Evolutionary conservation across 2,329 filamentous ascomycete species (phyloP), one percentile per base, ranked within the genome.

Genomic region (Fusarium chaquense): DNA sequence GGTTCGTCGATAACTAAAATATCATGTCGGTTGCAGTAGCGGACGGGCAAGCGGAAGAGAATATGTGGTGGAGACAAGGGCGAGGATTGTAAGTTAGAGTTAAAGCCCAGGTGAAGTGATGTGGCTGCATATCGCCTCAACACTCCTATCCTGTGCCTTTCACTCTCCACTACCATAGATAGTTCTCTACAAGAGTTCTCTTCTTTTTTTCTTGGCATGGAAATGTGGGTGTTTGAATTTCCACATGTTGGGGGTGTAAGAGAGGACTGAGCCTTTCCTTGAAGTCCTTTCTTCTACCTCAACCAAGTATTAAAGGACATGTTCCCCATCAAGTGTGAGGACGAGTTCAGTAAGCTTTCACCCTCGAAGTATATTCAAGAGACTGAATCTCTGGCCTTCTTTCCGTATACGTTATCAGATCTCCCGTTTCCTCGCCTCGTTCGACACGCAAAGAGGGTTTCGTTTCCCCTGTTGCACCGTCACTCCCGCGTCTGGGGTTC

Each of bases 31-130:
- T 54, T 65, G 49, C 43, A 69, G 58, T 50, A 56, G 59, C 54
- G 64, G 69, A 70, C 59, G 73, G 69, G 62, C 59, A 64, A 72
- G 68, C 38, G 71, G 72, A 72, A 56, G 44, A 41, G n/a, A 40
- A 62, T 52, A 62, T 56, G 28, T 57, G 28, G n/a, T 60, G 60
- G 35, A 51, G 57, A 45, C 47, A 41, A 47, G 58, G 49, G 13
- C 22, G 35, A 36, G 24, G 32, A n/a, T 41, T 40, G 33, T 52
- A 30, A 41, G 33, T 52, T 15, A 22, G 4, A 30, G 24, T 20
- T 7, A 12, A 41, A 52, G 49, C 13, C 18, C n/a, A 40, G 49
- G 33, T 51, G 33, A 28, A 6, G 49, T 28, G 40, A 56, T 62
- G 59, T 58, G 52, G 63, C 50, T 67, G 58, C 65, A 63, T 59